Base-by-base conservation (phyloP, 176 grass and related monocot species). In the Oryza nivara region DNA sequence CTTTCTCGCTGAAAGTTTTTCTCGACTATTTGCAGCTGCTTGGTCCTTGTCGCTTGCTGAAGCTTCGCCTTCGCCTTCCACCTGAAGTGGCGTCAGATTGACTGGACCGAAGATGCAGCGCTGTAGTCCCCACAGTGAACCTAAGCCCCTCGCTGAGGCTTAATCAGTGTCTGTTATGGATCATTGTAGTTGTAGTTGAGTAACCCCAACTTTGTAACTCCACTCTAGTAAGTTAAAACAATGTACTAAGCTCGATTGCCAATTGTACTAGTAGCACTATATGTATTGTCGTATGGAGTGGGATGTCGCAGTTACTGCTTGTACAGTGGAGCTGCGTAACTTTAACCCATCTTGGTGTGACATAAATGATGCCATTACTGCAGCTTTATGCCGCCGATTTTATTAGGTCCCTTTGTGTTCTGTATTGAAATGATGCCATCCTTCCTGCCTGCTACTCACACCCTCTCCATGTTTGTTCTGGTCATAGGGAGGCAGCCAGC, bases 151-250 rank as follows among this genome's bases (percentile, higher is more conserved):
- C 20, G 22, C 1, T 4, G 63, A 15, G 30, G 35, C 23, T 26
- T 76, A 14, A 3, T 26, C 49, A 63, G 23, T 46, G 47, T 61
- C 72, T 82, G 36, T 36, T 88, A 80, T 88, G 82, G 41, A 88
- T 82, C 36, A 36, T 41, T 20, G 64, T 38, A 4, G 46, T 46
- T 43, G 1, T 68, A 36, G 15, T 19, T 36, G 15, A 74, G 61
- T 68, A 36, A 75, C 22, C 16, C 34, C 22, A 45, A 30, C 25
- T 26, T n/a, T n/a, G 25, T 52, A 45, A 65, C 22, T 20, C 43
- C 43, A 67, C 2, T 65, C 3, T 6, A 58, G 54, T 20, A 58
- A 58, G 44, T 46, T 69, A 73, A 45, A 22, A 15, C 35, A 76
- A 15, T 45, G 12, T 78, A 13, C 7, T 60, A 43, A 20, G 19